Evolutionary conservation across 1,284 basidiomycete genomes (phyloP).

Genomic region (Wallemia ichthyophaga): DNA sequence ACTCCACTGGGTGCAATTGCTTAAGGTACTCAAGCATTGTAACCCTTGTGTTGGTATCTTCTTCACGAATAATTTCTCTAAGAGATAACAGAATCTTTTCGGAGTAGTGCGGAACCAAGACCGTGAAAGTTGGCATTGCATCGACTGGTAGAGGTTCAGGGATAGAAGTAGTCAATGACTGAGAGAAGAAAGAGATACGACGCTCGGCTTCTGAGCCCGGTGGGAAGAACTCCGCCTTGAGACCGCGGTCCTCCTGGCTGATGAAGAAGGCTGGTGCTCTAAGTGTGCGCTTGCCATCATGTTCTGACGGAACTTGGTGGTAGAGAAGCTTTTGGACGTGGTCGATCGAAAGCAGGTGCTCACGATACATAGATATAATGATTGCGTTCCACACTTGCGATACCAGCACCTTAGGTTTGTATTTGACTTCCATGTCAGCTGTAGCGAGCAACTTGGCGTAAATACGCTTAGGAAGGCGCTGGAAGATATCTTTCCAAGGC

Average conservation of each 20-base stretch:
- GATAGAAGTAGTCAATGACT: slow-evolving; percentile 63
- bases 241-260: slow-evolving; percentile 50
- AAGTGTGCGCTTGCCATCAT: slow-evolving; percentile 54
- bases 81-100: slow-evolving; percentile 84
- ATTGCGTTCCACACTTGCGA: slow-evolving; percentile 95
- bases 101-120: slow-evolving; percentile 78
- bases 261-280: slow-evolving; percentile 86
- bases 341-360: slow-evolving; percentile 79
- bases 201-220: slow-evolving; percentile 69
- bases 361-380: slow-evolving; percentile 97
- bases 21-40: slow-evolving; percentile 89
- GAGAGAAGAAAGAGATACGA: slow-evolving; percentile 84
- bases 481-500: slow-evolving; percentile 83
- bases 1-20: slow-evolving; percentile 89
- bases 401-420: slow-evolving; percentile 88
- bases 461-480: slow-evolving; percentile 69
- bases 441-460: slow-evolving; percentile 78
- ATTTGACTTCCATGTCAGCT: slow-evolving; percentile 74
- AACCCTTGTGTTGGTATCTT: slow-evolving; percentile 78
- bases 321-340: slow-evolving; percentile 82
- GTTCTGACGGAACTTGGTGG: slow-evolving; percentile 60
- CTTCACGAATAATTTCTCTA: slow-evolving; percentile 82
- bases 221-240: slow-evolving; percentile 78
- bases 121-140: slow-evolving; percentile 90
- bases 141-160: slow-evolving; percentile 73